Evolutionary conservation across 78 protist species (phyloP).

Genomic region (Dictyostelium capitatum): DNA sequence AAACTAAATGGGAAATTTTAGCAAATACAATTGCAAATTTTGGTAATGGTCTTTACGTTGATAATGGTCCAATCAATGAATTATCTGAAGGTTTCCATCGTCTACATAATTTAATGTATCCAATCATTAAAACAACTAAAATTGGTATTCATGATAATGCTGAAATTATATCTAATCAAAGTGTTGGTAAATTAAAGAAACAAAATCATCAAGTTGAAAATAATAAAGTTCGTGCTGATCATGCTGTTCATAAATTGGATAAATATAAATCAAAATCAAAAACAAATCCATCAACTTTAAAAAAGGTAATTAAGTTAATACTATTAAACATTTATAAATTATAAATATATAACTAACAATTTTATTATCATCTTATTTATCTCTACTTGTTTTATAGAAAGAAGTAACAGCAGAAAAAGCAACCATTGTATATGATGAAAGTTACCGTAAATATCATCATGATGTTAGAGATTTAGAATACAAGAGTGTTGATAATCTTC

Average conservation of each 20-base stretch:
- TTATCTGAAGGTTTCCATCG: slow-evolving; percentile 17
- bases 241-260: not conserved
- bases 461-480: slow-evolving; percentile 1
- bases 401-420: not conserved
- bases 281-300: slow-evolving; percentile 30
- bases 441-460: slow-evolving; percentile 3
- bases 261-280: slow-evolving; percentile 11
- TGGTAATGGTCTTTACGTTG: slow-evolving; percentile 19
- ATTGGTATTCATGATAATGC: slow-evolving; percentile 31
- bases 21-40: slow-evolving; percentile 21
- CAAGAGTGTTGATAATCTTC: slow-evolving; percentile 9
- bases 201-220: slow-evolving; percentile 2
- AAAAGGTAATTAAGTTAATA: slow-evolving; percentile 3
- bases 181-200: slow-evolving; percentile 20
- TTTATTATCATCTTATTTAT: not conserved
- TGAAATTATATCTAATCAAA: slow-evolving; percentile 12
- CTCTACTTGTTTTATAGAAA: not conserved
- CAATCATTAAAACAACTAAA: slow-evolving; percentile 41
- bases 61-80: not conserved
- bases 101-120: slow-evolving; percentile 12
- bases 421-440: slow-evolving; percentile 11
- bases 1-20: slow-evolving; percentile 56
- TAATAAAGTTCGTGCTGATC: slow-evolving; percentile 8
- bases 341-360: not conserved
- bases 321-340: not conserved